Conservation (phyloP, 2,329 filamentous ascomycete genomes). For the Dendryphion nanum region DNA sequence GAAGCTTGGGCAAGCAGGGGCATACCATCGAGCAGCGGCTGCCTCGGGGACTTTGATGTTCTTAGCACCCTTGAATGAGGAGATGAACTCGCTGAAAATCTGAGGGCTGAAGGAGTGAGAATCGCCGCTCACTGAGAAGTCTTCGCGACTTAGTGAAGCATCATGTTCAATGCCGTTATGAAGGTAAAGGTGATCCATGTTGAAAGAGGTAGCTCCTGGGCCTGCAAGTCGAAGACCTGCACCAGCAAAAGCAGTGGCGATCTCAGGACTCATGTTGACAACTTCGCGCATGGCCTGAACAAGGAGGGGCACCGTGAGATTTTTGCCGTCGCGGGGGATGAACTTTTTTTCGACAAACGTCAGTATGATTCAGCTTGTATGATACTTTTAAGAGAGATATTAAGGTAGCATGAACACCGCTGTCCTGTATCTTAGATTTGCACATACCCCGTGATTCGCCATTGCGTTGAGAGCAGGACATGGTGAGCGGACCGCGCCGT, state of each 20-base stretch:
- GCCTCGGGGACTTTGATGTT: slow-evolving; percentile 4
- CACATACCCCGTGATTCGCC: too few species aligned
- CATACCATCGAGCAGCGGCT: slow-evolving; percentile 10
- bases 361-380: too few species aligned
- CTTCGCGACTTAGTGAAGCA: slow-evolving; percentile 26
- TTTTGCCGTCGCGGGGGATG: slow-evolving; percentile 31
- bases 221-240: slow-evolving; percentile 13
- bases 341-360: too few species aligned
- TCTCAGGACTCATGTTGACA: slow-evolving; percentile 32
- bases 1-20: not conserved
- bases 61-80: slow-evolving; percentile 3
- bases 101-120: slow-evolving; percentile 18
- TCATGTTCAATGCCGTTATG: slow-evolving; percentile 39
- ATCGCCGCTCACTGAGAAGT: slow-evolving; percentile 23
- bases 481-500: slow-evolving; percentile 16
- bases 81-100: slow-evolving; percentile 22
- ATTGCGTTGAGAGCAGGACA: slow-evolving; percentile 34
- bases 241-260: slow-evolving; percentile 21
- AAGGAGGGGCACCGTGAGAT: slow-evolving; percentile 26
- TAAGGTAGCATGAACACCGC: too few species aligned
- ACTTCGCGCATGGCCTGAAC: slow-evolving; percentile 19
- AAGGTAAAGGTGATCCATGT: slow-evolving; percentile 31
- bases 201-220: slow-evolving; percentile 16
- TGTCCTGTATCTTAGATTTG: too few species aligned
- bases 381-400: too few species aligned